Base-by-base conservation (phyloP, 139 green algal species). In the Ettlia oleoabundans region DNA sequence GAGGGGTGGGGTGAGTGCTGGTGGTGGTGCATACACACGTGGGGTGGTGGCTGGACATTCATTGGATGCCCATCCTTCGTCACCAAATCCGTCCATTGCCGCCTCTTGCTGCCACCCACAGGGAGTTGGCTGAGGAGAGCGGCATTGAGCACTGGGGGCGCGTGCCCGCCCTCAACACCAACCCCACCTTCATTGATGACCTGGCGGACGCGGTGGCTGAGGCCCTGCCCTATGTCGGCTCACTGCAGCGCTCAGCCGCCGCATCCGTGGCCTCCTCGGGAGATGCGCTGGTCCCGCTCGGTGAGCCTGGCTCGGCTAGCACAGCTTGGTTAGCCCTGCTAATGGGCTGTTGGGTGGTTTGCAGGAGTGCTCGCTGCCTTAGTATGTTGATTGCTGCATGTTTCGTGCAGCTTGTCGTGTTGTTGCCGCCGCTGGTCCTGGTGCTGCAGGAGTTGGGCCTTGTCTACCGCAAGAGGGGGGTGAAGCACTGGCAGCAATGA, bases 101-200 rank as follows among this genome's bases (percentile, higher is more conserved):
- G 15, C 62, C 4, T 38, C 28, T n/a, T n/a, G 1, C n/a, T 42
- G 64, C 65, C 35, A 30, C 35, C 24, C 24, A 33, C 81, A 86
- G 84, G n/a, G 88, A 94, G 74, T 87, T 97, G 47, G 95, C 95
- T 7, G 80, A 94, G 83, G 91, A 94, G 92, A 90, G 81, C 53
- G 95, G 95, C 58, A 92, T 97, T 26, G 53, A 89, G 78, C 69
- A 97, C 63, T 99, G 97, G 97, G 92, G 96, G 22, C 91, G 97
- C 28, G 97, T 99, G 62, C 97, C 97, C 2, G 97, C 97, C 32
- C 92, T 99, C 9, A 96, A 97, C 90, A 97, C 91, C 69, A 95
- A 99, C 84, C 53, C 76, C 18, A 78, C 61, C 4, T 99, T 99
- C 91, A 99, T 99, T 61, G 82, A 95, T 15, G 97, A 99, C 87